Evolutionary conservation across 148 eudicot genomes (phyloP).

Genomic region (Arbutus unedo): DNA sequence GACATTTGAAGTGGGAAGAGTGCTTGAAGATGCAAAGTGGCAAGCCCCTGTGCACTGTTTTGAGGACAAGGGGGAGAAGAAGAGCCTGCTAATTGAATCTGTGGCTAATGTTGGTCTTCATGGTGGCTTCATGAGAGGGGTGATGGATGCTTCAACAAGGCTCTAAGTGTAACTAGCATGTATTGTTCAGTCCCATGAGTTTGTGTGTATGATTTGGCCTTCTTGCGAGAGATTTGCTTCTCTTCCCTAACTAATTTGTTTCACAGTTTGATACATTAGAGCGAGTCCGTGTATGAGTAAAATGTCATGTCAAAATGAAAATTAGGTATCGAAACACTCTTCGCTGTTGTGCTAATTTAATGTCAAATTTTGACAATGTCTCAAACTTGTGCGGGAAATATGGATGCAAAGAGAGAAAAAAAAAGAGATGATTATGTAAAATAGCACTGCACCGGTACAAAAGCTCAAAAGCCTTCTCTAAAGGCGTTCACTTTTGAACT

Average conservation of each 20-base stretch:
- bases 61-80: slow-evolving; percentile 6
- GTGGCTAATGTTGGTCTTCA: not conserved
- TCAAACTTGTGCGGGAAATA: too few relatives aligned
- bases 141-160: not conserved
- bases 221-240: not conserved
- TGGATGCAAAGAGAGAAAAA: too few relatives aligned
- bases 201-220: not conserved
- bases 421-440: too few relatives aligned
- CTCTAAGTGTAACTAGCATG: not conserved
- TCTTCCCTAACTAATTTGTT: not conserved
- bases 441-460: too few relatives aligned
- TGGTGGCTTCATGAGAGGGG: slow-evolving; percentile 16
- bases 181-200: not conserved
- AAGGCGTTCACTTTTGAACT: too few relatives aligned
- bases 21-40: slow-evolving; percentile 39
- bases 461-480: too few relatives aligned
- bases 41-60: slow-evolving; percentile 42
- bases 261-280: too few relatives aligned
- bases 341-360: too few relatives aligned
- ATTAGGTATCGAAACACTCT: too few relatives aligned
- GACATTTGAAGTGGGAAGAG: slow-evolving; percentile 47
- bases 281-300: too few relatives aligned
- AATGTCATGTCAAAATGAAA: too few relatives aligned
- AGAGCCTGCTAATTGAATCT: not conserved
- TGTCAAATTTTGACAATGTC: too few relatives aligned